These are phyloP conservation scores for Phytophthora tubulina DNA, from an alignment of 352 stramenopile genomes.

Conservation along the genomic window DNA sequence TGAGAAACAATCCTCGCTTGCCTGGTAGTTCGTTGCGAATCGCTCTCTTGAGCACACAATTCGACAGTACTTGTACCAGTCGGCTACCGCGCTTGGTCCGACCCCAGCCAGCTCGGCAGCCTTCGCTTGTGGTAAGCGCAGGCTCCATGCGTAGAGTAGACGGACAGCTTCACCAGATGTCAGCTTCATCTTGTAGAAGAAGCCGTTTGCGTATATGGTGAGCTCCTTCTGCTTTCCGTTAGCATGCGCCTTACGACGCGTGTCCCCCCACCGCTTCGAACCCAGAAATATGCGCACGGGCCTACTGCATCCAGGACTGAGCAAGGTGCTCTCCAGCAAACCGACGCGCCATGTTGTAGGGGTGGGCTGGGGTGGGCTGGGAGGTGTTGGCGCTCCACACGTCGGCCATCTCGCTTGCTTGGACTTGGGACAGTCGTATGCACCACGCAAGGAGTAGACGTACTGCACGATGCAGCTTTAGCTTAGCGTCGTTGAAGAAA, in stretches of 20 bases:
- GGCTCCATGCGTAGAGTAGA: constrained; percentile 7
- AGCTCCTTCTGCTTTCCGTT: not conserved
- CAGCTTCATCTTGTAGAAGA: not conserved
- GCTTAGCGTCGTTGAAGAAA: constrained; percentile 7
- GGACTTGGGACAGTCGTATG: constrained; percentile 5
- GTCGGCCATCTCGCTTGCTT: constrained; percentile 1
- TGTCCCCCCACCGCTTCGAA: too few relatives aligned
- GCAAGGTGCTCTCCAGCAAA: too few relatives aligned
- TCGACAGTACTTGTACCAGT: constrained; percentile 3
- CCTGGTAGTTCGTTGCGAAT: not conserved
- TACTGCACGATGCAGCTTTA: not conserved
- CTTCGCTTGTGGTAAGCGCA: constrained; percentile 4
- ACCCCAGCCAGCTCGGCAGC: constrained; percentile 1
- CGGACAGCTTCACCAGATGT: not conserved
- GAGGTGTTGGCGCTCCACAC: not conserved
- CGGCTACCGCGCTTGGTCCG: not conserved
- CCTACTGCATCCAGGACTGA: too few relatives aligned
- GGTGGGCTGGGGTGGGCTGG: too few relatives aligned
- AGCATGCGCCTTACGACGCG: not conserved
- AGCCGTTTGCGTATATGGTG: not conserved
- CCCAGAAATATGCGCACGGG: too few relatives aligned
- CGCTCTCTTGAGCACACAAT: constrained; percentile 4
- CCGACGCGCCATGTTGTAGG: too few relatives aligned
- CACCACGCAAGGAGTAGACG: constrained; percentile 7
- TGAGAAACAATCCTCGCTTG: not conserved